Percentiles rank a stretch among this genome's conserved stretches.
These are phyloP conservation scores for Acacia crassicarpa DNA, from an alignment of 306 rosid species.

Conservation along the genomic window DNA sequence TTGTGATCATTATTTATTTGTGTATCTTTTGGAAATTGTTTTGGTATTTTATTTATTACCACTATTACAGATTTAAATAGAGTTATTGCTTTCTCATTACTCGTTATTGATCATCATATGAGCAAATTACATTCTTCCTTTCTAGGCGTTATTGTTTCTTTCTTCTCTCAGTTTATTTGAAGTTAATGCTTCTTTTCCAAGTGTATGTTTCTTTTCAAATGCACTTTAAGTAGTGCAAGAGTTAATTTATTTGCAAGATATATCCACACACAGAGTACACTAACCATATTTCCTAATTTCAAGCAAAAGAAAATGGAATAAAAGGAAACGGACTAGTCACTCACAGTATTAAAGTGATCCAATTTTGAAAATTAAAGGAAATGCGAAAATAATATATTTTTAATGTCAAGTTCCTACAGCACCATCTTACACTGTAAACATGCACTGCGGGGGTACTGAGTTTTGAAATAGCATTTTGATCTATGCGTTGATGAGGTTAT, in stretches of 20 bases:
- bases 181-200: background rate
- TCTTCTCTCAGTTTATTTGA: background rate
- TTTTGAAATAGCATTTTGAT: background rate
- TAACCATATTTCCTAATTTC: background rate
- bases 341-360: background rate
- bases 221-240: background rate
- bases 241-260: background rate
- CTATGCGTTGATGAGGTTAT: background rate
- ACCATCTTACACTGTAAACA: background rate
- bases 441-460: background rate
- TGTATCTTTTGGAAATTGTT: background rate
- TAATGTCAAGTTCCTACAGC: background rate
- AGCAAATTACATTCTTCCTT: background rate
- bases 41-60: background rate
- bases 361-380: background rate
- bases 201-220: background rate
- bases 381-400: background rate
- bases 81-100: background rate
- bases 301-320: background rate
- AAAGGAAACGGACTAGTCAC: background rate
- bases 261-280: background rate
- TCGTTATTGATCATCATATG: background rate
- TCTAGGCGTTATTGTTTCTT: background rate
- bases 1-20: background rate
- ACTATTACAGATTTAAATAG: background rate